Base-by-base conservation (phyloP, 495 filamentous ascomycete species). In the Pyrenopolyporus hunteri region DNA sequence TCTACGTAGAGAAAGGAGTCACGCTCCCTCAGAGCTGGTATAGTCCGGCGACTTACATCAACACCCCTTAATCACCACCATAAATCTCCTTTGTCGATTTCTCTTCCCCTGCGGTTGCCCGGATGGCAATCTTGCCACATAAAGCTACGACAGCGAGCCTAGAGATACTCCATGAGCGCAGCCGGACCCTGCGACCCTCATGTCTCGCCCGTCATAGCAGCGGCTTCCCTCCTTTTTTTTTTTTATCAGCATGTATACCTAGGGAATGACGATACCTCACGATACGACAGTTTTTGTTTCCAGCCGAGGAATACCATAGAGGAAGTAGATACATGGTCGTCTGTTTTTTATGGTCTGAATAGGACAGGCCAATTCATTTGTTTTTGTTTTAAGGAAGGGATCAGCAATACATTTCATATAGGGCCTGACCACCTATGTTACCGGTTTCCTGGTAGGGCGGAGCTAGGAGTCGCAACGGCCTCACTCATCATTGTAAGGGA, bases 21-120 rank as follows among this genome's bases (percentile, higher is more conserved):
- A 45, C 42, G 57, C 69, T 3, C 70, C 69, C 19, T 68, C 57
- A n/a, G 72, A 74, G 53, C 63, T 74, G 22, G 57, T 70, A 25
- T 62, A 39, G 66, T 37, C 14, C 52, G 11, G 6, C 33, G n/a
- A 8, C 33, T 10, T 35, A 54, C 22, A 20, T 23, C 67, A 46
- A 53, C 71, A 23, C 31, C 70, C 23, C 9, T 63, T 66, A 23
- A 63, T 43, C 26, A 29, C 43, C 8, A 29, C 9, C 20, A 9
- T 22, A 46, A 19, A 29, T 55, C n/a, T 49, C 40, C 6, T 58
- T 67, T 55, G 32, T 57, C 40, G 9, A 25, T 42, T 57, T 32
- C 14, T 20, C 17, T 43, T 40, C 23, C 6, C 13, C 28, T 32
- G 17, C 16, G 13, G 32, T 43, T 17, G 50, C 14, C 35, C 37